Percentiles rank a stretch among this genome's conserved stretches.
Conservation (phyloP, 352 stramenopile species). For the Phytophthora cryptogea region DNA sequence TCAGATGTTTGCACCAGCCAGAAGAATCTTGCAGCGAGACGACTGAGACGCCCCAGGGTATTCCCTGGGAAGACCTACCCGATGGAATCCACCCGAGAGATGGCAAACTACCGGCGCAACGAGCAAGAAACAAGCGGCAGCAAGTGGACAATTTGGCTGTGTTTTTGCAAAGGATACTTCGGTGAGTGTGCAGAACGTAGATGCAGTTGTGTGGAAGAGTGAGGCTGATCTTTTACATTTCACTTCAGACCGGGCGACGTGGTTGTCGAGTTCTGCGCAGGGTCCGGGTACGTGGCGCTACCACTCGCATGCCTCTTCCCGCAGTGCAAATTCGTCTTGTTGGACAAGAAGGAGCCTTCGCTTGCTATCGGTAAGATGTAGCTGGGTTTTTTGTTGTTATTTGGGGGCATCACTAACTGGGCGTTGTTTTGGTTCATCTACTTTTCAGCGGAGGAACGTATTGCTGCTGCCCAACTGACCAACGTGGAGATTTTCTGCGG, state of each 20-base stretch:
- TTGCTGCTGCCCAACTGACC: slow-evolving; percentile 54
- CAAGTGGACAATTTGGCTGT: slow-evolving; percentile 83
- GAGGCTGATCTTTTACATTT: slow-evolving; percentile 13
- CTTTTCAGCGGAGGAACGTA: slow-evolving; percentile 58
- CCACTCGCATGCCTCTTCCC: slow-evolving; percentile 77
- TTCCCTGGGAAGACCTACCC: slow-evolving; percentile 67
- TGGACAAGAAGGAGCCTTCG: slow-evolving; percentile 82
- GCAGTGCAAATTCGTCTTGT: slow-evolving; percentile 73
- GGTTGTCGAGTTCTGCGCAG: slow-evolving; percentile 84
- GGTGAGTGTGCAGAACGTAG: slow-evolving; percentile 26
- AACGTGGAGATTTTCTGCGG: slow-evolving; percentile 83
- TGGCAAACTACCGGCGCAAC: slow-evolving; percentile 56
- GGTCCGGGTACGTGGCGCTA: slow-evolving; percentile 76
- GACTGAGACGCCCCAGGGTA: slow-evolving; percentile 21
- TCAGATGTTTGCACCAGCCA: slow-evolving; percentile 45
- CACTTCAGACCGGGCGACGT: slow-evolving; percentile 60
- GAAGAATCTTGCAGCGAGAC: neutral
- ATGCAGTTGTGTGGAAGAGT: neutral
- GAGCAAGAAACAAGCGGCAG: slow-evolving; percentile 70
- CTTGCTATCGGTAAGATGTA: slow-evolving; percentile 64
- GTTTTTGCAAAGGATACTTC: slow-evolving; percentile 66
- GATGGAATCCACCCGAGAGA: slow-evolving; percentile 71
- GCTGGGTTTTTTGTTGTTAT: neutral
- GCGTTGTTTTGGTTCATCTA: neutral
- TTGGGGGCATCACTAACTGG: neutral